These are phyloP conservation scores for Kodamaea alishanica DNA, from an alignment of 1,139 yeast genomes.

Conservation along the genomic window DNA sequence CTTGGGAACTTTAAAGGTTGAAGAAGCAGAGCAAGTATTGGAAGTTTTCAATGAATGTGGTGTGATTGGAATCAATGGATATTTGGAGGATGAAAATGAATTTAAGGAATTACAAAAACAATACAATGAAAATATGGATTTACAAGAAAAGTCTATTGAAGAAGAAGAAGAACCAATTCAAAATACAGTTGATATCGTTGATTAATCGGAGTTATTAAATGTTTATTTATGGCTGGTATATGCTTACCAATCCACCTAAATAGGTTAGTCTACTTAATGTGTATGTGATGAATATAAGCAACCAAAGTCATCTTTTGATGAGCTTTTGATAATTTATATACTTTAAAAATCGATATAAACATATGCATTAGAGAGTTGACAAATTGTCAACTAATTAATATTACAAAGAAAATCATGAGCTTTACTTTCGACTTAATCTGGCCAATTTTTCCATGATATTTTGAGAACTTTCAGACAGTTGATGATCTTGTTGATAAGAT, in stretches of 20 bases:
- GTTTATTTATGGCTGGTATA: not conserved
- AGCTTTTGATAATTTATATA: not conserved
- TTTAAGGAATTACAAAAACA: slow-evolving; percentile 23
- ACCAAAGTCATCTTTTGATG: not conserved
- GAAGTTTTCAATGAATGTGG: slow-evolving; percentile 77
- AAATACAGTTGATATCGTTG: slow-evolving; percentile 16
- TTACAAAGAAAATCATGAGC: not conserved
- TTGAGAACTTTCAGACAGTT: slow-evolving; percentile 10
- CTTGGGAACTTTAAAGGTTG: slow-evolving; percentile 70
- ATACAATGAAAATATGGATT: slow-evolving; percentile 18
- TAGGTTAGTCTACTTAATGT: too few species aligned
- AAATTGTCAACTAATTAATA: not conserved
- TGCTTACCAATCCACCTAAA: not conserved
- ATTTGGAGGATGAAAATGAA: slow-evolving; percentile 25
- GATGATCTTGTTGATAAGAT: slow-evolving; percentile 13
- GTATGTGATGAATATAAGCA: too few species aligned
- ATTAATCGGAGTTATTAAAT: slow-evolving; percentile 5
- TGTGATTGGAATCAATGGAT: slow-evolving; percentile 64
- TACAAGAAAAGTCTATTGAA: slow-evolving; percentile 6
- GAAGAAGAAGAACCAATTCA: slow-evolving; percentile 6
- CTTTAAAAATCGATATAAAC: not conserved
- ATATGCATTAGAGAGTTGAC: not conserved
- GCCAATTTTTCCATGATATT: slow-evolving; percentile 40
- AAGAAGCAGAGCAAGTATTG: slow-evolving; percentile 75
- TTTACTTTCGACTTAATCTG: slow-evolving; percentile 21